Conservation (phyloP, 352 stramenopile species). For the Pythium utonaiense region DNA sequence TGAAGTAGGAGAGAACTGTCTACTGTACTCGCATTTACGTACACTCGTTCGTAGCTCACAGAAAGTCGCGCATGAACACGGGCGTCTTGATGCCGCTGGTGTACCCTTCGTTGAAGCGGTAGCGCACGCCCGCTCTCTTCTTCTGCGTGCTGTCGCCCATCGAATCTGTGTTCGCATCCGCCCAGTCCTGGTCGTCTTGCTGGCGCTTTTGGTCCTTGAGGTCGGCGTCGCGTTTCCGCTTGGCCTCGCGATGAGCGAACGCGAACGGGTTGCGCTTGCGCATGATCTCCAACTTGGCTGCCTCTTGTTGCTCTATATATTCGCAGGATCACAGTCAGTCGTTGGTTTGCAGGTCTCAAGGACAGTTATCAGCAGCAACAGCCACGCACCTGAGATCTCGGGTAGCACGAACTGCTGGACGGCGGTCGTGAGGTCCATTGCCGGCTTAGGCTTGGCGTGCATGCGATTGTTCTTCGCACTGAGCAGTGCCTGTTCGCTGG, state of each 20-base stretch:
- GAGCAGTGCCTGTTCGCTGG: constrained; percentile 14
- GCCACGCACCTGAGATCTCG: constrained; percentile 47
- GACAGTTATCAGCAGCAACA: background rate
- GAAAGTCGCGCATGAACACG: constrained; percentile 84
- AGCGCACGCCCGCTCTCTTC: constrained; percentile 56
- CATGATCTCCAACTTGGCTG: constrained; percentile 55
- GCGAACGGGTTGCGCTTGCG: constrained; percentile 76
- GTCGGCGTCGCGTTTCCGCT: constrained; percentile 56
- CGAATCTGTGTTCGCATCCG: constrained; percentile 21
- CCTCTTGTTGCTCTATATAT: constrained; percentile 60
- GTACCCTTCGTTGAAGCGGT: constrained; percentile 90
- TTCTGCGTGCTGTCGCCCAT: constrained; percentile 11
- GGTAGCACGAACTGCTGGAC: constrained; percentile 42
- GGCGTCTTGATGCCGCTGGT: constrained; percentile 87
- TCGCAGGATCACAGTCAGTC: too few relatives aligned
- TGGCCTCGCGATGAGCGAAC: constrained; percentile 76
- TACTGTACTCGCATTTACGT: background rate
- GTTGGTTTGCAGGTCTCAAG: too few relatives aligned
- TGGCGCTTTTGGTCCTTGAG: constrained; percentile 33
- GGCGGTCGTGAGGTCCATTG: constrained; percentile 26
- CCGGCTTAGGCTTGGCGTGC: constrained; percentile 9
- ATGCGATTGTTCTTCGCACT: constrained; percentile 6
- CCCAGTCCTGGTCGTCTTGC: constrained; percentile 30
- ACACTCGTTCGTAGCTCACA: constrained; percentile 28
- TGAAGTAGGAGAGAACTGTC: constrained; percentile 13